A percentile compares a stretch with the other conserved stretches of the same genome.
Conservation (phyloP, 2,329 filamentous ascomycete genomes). For the Podosphaera xanthii region DNA sequence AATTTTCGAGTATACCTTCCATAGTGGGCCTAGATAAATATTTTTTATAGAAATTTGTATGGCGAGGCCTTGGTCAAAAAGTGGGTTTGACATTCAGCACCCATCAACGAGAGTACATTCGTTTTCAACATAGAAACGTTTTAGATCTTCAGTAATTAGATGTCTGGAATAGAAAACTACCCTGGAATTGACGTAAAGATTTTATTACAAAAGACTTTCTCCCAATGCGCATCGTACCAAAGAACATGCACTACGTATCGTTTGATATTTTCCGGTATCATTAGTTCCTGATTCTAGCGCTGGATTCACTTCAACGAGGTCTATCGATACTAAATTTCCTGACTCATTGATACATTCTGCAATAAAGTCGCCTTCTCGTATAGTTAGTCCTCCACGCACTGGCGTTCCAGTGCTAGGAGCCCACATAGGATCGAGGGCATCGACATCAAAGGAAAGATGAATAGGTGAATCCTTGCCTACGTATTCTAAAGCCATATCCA, state of each 20-base stretch:
- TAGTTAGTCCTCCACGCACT: slow-evolving; percentile 74
- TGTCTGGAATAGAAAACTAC: no score
- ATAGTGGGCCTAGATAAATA: no score
- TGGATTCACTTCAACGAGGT: slow-evolving; percentile 66
- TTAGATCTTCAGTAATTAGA: no score
- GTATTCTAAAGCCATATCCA: slow-evolving; percentile 95
- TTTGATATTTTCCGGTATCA: slow-evolving; percentile 51
- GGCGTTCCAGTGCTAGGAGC: slow-evolving; percentile 90
- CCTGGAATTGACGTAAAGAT: background rate
- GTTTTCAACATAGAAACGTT: no score
- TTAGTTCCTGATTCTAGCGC: slow-evolving; percentile 34
- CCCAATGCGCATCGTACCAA: slow-evolving; percentile 80
- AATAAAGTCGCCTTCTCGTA: slow-evolving; percentile 93
- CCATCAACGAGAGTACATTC: no score
- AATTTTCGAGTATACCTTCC: no score
- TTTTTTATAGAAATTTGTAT: no score
- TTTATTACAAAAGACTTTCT: slow-evolving; percentile 54
- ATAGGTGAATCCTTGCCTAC: slow-evolving; percentile 90
- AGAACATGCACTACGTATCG: slow-evolving; percentile 72
- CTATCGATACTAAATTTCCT: slow-evolving; percentile 55
- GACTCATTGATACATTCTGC: slow-evolving; percentile 70
- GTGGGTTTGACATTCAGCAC: no score
- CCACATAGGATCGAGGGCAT: slow-evolving; percentile 88
- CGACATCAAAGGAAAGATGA: slow-evolving; percentile 91
- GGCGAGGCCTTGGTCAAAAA: no score